Evolutionary conservation across 441 rosid species (phyloP).

Genomic region (Populus trichocarpa): DNA sequence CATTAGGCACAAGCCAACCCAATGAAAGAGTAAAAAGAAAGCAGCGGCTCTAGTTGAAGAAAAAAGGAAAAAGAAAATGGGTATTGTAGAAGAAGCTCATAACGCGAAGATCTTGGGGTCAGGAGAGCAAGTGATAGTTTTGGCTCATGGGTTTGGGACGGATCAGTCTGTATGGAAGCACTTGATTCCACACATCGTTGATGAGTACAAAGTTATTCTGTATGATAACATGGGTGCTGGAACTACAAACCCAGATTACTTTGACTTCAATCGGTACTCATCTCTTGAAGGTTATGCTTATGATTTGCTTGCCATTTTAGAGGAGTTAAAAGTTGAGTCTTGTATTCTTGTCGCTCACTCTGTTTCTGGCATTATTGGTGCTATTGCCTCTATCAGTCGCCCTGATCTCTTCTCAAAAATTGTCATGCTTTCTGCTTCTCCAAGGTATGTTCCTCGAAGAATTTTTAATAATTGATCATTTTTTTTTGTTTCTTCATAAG

Average conservation of each 20-base stretch:
- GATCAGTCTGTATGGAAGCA: conserved; percentile 97
- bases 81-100: conserved; percentile 80
- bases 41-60: too few species aligned
- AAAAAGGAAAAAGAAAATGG: conserved; percentile 38
- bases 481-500: background rate
- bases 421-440: conserved; percentile 71
- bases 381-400: conserved; percentile 74
- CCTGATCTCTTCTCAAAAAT: conserved; percentile 81
- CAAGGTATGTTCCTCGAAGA: conserved; percentile 39
- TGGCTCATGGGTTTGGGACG: conserved; percentile 90
- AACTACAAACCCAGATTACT: conserved; percentile 85
- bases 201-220: conserved; percentile 56
- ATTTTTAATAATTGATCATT: background rate
- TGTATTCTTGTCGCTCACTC: conserved; percentile 94
- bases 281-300: conserved; percentile 73
- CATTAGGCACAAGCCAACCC: background rate
- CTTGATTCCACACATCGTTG: conserved; percentile 76
- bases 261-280: conserved; percentile 71
- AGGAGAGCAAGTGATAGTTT: conserved; percentile 58
- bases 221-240: conserved; percentile 97
- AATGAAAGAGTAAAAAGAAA: too few species aligned
- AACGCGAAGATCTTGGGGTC: conserved; percentile 70
- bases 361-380: conserved; percentile 73
- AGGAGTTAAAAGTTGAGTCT: conserved; percentile 51
- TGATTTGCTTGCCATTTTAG: conserved; percentile 77